A percentile compares a stretch with the other conserved stretches of the same genome.
Evolutionary conservation across 345 rosid species (phyloP).

Genomic region (Conringia planisiliqua): DNA sequence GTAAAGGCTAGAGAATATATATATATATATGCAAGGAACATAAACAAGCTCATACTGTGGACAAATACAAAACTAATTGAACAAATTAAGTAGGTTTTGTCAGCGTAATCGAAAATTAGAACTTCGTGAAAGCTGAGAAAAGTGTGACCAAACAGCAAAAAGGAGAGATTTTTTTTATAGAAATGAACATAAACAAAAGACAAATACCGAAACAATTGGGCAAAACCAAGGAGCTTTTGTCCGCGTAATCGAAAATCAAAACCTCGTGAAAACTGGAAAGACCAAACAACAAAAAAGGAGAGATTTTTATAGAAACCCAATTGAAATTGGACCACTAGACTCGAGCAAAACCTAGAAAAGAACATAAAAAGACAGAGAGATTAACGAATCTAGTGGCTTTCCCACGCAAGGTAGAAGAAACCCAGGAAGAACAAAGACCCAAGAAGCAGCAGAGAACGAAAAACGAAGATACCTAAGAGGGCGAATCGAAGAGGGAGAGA

Average conservation of each 20-base stretch:
- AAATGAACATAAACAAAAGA: neutral
- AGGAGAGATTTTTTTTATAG: neutral
- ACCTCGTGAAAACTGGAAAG: neutral
- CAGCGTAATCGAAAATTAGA: conserved; percentile 1
- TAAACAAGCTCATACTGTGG: neutral
- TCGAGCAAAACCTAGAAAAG: neutral
- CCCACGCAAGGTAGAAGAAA: neutral
- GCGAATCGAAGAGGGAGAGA: neutral
- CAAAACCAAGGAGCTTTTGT: neutral
- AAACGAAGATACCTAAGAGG: conserved; percentile 5
- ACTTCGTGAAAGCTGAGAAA: neutral
- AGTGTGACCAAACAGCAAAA: neutral
- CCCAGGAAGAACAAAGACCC: neutral
- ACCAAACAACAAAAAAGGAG: neutral
- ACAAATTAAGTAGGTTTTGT: neutral
- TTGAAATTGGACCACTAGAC: neutral
- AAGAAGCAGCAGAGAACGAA: neutral
- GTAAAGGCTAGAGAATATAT: neutral
- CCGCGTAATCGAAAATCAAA: conserved; percentile 2
- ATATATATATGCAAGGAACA: neutral
- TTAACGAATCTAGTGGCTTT: neutral
- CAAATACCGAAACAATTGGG: neutral
- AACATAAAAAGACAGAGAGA: neutral
- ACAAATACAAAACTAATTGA: neutral
- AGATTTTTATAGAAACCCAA: conserved; percentile 11